Percentiles rank a stretch among this genome's conserved stretches.
Conservation (phyloP, 306 rosid genomes). For the Lathyrus oleraceus region DNA sequence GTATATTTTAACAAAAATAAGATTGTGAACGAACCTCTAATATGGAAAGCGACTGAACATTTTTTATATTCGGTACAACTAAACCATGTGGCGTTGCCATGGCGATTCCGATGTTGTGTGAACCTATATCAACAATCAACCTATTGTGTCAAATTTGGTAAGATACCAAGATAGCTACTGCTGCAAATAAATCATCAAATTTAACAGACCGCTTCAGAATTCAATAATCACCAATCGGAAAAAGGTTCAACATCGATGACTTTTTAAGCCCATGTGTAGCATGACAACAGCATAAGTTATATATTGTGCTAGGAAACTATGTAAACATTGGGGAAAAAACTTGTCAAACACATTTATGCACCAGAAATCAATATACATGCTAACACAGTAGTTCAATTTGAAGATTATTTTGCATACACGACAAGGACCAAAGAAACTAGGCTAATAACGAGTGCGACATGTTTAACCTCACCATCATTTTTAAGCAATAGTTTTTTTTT, state of each 20-base stretch:
- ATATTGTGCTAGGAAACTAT: conserved; percentile 5
- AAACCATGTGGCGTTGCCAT: conserved; percentile 86
- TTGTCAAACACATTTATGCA: neutral
- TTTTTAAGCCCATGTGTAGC: neutral
- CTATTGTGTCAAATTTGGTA: conserved; percentile 26
- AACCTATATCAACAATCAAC: conserved; percentile 55
- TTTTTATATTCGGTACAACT: conserved; percentile 92
- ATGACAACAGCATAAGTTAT: neutral
- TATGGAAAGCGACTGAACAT: conserved; percentile 83
- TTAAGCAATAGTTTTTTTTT: neutral
- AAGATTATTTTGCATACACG: neutral
- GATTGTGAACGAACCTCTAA: conserved; percentile 65
- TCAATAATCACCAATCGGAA: conserved; percentile 3
- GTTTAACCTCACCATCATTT: neutral
- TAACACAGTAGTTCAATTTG: neutral
- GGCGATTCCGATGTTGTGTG: conserved; percentile 90
- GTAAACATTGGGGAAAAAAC: neutral
- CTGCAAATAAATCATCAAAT: conserved; percentile 28
- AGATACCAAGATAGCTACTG: neutral
- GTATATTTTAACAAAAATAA: neutral
- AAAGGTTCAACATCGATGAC: conserved; percentile 2
- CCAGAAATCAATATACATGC: neutral
- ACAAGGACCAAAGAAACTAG: neutral
- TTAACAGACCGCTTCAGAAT: neutral
- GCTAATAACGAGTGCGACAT: neutral